These are phyloP conservation scores for Vanrija pseudolonga DNA, from an alignment of 1,284 basidiomycete genomes.

Conservation along the genomic window DNA sequence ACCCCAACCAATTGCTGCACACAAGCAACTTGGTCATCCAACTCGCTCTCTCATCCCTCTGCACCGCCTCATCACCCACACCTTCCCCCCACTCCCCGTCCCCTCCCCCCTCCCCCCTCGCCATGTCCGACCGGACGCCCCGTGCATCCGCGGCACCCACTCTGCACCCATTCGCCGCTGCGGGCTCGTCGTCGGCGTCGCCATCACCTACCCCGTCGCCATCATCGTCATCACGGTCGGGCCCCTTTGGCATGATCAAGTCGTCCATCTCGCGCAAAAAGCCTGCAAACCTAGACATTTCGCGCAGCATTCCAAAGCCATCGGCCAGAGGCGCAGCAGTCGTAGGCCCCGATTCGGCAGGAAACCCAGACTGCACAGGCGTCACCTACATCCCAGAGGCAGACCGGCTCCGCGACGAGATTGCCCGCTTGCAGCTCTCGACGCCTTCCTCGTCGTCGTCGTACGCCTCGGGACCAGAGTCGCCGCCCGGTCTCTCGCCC, in stretches of 20 bases:
- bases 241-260: slow-evolving; percentile 16
- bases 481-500: slow-evolving; percentile 17
- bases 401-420: slow-evolving; percentile 49
- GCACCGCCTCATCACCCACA: neutral
- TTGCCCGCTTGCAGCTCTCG: slow-evolving; percentile 55
- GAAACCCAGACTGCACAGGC: slow-evolving; percentile 12
- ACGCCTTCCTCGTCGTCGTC: slow-evolving; percentile 56
- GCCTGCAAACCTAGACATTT: slow-evolving; percentile 44
- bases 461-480: slow-evolving; percentile 16
- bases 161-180: neutral
- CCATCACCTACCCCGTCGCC: slow-evolving; percentile 1
- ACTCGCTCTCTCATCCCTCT: neutral
- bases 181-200: slow-evolving; percentile 15
- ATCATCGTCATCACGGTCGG: no score
- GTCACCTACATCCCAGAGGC: slow-evolving; percentile 48
- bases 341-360: slow-evolving; percentile 14
- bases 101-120: neutral
- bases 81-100: no score
- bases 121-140: slow-evolving; percentile 3
- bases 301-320: slow-evolving; percentile 37
- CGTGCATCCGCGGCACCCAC: neutral
- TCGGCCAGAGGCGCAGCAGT: slow-evolving; percentile 29
- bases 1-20: no score
- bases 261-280: slow-evolving; percentile 47
- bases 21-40: no score